Evolutionary conservation across 768 basidiomycete species (phyloP).

Genomic region (Lentinus tigrinus): DNA sequence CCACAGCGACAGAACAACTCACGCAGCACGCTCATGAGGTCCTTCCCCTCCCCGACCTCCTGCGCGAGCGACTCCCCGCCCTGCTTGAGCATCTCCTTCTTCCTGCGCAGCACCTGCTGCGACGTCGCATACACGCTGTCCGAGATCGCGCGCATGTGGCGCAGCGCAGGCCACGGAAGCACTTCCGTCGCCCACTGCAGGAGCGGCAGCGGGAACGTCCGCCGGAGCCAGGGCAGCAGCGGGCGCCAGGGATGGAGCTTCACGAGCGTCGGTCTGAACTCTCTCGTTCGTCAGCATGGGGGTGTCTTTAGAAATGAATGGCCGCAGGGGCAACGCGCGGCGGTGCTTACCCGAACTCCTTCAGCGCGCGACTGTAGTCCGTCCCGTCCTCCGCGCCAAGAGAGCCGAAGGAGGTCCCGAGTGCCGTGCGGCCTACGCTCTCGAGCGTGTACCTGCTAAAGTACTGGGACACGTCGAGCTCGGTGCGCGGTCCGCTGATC

Average conservation of each 20-base stretch:
- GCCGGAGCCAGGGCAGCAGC: background rate
- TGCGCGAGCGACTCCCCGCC: background rate
- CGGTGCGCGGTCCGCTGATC: background rate
- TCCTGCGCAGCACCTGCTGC: conserved; percentile 3
- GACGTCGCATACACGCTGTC: conserved; percentile 4
- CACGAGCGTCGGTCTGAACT: conserved; percentile 1
- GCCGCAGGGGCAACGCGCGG: background rate
- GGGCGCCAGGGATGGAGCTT: conserved; percentile 2
- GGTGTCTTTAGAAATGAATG: too few relatives aligned
- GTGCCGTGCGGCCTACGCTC: conserved; percentile 3
- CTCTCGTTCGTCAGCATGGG: too few relatives aligned
- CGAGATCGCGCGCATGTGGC: conserved; percentile 3
- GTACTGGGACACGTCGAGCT: conserved; percentile 8
- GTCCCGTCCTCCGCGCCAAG: conserved; percentile 3
- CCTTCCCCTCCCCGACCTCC: conserved; percentile 6
- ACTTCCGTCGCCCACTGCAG: conserved; percentile 1
- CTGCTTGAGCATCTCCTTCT: conserved; percentile 1
- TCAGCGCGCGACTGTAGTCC: conserved; percentile 10
- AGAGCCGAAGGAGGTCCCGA: conserved; percentile 5
- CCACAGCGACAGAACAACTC: background rate
- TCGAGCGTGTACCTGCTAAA: conserved; percentile 5
- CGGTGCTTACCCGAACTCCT: conserved; percentile 6
- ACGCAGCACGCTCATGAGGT: conserved; percentile 4
- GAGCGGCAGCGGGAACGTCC: background rate
- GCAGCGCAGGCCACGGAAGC: background rate